These are phyloP conservation scores for Margaritispora aquatica DNA, from an alignment of 495 filamentous ascomycete genomes.

Conservation along the genomic window DNA sequence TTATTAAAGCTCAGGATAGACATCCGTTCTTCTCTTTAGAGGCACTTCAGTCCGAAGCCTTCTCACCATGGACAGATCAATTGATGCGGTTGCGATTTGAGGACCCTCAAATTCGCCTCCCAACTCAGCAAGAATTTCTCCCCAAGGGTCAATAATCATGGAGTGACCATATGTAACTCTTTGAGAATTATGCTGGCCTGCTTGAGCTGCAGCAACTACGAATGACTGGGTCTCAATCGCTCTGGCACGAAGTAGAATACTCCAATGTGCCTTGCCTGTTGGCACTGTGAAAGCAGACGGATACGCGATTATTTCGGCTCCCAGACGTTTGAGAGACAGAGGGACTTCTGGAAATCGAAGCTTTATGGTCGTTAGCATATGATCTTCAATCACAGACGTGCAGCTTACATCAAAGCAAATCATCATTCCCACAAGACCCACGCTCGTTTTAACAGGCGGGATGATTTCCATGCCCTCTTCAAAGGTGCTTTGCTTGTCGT, in stretches of 20 bases:
- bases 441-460: conserved; percentile 62
- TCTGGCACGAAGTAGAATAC: conserved; percentile 63
- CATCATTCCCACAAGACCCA: conserved; percentile 67
- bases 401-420: conserved; percentile 81
- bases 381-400: not conserved
- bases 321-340: conserved; percentile 53
- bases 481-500: conserved; percentile 34
- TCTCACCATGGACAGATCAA: conserved; percentile 35
- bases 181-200: conserved; percentile 70
- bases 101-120: conserved; percentile 42
- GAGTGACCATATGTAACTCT: conserved; percentile 80
- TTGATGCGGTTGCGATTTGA: conserved; percentile 36
- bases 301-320: conserved; percentile 71
- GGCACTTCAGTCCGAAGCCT: conserved; percentile 53
- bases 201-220: conserved; percentile 82
- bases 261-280: conserved; percentile 83
- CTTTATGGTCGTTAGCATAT: not conserved
- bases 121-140: conserved; percentile 59
- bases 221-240: conserved; percentile 86
- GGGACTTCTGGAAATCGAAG: conserved; percentile 74
- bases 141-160: conserved; percentile 84
- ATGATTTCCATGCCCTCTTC: conserved; percentile 53
- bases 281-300: conserved; percentile 86
- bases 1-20: conserved; percentile 12
- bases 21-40: conserved; percentile 36